Conservation (phyloP, 2,329 filamentous ascomycete genomes). For the Penicillium occitanis region DNA sequence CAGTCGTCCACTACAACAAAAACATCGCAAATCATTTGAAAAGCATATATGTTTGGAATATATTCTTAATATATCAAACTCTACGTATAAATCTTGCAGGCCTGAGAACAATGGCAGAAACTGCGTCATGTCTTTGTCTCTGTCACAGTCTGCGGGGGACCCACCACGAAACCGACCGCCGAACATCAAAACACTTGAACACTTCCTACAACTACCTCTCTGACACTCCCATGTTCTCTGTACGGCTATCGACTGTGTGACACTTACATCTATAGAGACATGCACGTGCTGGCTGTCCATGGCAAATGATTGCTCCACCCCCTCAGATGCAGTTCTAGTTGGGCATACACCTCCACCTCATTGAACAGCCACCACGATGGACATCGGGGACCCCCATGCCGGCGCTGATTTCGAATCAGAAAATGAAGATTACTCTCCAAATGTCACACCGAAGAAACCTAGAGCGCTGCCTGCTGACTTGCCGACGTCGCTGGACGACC, state of each 20-base stretch:
- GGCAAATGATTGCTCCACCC: constrained; percentile 13
- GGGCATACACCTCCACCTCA: constrained; percentile 7
- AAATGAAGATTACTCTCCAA: constrained; percentile 13
- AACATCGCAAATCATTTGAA: background rate
- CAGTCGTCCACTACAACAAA: background rate
- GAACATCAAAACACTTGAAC: constrained; percentile 3
- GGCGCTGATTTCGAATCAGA: constrained; percentile 25
- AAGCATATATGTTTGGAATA: background rate
- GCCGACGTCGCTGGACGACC: constrained; percentile 87
- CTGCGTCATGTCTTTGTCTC: background rate
- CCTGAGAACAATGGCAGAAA: background rate
- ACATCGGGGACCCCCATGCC: constrained; percentile 30
- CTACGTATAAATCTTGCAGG: background rate
- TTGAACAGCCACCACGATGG: constrained; percentile 13
- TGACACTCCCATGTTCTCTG: no score
- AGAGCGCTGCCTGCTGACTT: constrained; percentile 74
- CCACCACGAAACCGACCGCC: constrained; percentile 7
- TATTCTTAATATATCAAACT: background rate
- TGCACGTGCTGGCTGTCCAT: constrained; percentile 9
- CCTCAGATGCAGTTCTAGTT: constrained; percentile 15
- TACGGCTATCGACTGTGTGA: background rate
- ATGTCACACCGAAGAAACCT: constrained; percentile 24
- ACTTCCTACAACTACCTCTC: background rate
- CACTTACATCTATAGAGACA: background rate
- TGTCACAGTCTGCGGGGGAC: background rate